These are phyloP conservation scores for Warburgia ugandensis DNA, from an alignment of 164 flowering plant species.

Conservation along the genomic window DNA sequence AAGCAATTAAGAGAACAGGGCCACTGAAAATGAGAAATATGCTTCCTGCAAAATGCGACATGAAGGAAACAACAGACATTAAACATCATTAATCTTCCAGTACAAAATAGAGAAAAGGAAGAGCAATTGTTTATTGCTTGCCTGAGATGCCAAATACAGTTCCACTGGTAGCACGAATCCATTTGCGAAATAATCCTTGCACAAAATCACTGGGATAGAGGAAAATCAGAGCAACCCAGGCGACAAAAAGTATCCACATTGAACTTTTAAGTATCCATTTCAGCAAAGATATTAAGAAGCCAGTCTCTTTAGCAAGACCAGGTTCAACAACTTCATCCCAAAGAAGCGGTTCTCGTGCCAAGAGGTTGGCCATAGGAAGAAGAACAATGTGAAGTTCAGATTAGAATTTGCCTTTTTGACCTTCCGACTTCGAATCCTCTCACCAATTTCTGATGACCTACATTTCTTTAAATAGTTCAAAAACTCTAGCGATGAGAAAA, in stretches of 20 bases:
- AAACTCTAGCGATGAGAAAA: no score
- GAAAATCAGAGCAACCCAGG: conserved; percentile 55
- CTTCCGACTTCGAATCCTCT: no score
- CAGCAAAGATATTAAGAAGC: conserved; percentile 9
- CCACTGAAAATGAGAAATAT: conserved; percentile 47
- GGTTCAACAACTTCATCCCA: conserved; percentile 1
- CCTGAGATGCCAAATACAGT: conserved; percentile 57
- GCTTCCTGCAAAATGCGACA: conserved; percentile 44
- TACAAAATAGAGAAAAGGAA: neutral
- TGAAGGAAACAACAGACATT: neutral
- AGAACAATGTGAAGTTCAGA: no score
- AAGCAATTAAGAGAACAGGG: conserved; percentile 51
- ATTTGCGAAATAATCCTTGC: conserved; percentile 13
- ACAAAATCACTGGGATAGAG: conserved; percentile 38
- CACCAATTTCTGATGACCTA: no score
- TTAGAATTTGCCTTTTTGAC: no score
- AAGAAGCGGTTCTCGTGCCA: conserved; percentile 34
- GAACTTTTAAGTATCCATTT: conserved; percentile 44
- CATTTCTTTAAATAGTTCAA: no score
- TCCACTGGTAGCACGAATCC: conserved; percentile 17
- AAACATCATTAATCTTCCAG: neutral
- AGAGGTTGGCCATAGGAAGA: conserved; percentile 23
- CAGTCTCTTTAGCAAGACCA: conserved; percentile 13
- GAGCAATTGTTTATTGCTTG: conserved; percentile 4
- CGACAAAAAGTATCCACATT: conserved; percentile 51